Evolutionary conservation across 2,329 filamentous ascomycete genomes (phyloP).

Genomic region (Sarocladiaceae sp.): DNA sequence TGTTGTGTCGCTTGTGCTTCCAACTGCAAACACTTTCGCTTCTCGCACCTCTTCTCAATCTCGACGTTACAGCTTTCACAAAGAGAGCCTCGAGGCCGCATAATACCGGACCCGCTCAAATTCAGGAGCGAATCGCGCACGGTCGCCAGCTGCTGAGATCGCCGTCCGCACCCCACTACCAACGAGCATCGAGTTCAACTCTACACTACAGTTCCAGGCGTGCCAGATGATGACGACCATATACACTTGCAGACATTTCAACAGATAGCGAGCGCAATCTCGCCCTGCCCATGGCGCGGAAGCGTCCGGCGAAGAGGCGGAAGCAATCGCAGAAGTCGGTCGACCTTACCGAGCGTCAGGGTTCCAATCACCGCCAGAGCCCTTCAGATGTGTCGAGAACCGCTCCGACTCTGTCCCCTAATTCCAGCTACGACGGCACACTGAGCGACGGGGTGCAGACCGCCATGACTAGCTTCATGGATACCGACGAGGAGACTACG

Average conservation of each 20-base stretch:
- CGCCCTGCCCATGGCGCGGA: conserved; percentile 7
- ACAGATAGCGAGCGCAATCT: conserved; percentile 2
- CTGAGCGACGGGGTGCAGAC: conserved; percentile 29
- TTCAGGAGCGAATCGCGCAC: background rate
- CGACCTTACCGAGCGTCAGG: background rate
- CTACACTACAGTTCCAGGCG: background rate
- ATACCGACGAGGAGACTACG: conserved; percentile 27
- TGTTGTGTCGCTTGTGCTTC: background rate
- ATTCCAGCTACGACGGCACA: conserved; percentile 30
- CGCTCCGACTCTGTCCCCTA: conserved; percentile 21
- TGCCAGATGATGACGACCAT: background rate
- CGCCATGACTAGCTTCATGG: conserved; percentile 32
- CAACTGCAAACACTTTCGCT: background rate
- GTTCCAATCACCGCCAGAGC: background rate
- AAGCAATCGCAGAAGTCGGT: background rate
- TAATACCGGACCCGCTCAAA: background rate
- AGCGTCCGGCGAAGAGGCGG: conserved; percentile 7
- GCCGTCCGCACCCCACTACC: background rate
- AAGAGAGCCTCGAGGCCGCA: background rate
- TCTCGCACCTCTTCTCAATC: too few species aligned
- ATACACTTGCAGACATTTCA: background rate
- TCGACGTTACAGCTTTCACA: too few species aligned
- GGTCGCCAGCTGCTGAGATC: background rate
- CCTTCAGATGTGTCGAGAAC: background rate
- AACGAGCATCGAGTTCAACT: background rate